These are phyloP conservation scores for Clathrospora elynae DNA, from an alignment of 2,329 filamentous ascomycete species.

Conservation along the genomic window DNA sequence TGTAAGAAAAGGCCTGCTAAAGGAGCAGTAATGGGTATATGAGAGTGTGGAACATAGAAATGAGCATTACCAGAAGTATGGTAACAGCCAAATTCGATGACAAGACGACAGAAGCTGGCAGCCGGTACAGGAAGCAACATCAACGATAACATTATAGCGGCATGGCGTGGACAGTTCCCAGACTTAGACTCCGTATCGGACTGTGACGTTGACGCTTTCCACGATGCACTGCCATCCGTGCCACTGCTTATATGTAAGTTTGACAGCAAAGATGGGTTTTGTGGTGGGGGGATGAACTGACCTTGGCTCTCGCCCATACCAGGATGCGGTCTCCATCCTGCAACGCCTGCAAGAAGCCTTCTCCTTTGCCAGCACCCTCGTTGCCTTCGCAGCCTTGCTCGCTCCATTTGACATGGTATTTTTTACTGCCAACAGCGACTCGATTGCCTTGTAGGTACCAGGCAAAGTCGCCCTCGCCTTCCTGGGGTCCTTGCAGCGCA, in stretches of 20 bases:
- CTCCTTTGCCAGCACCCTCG: slow-evolving; percentile 33
- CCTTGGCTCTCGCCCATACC: slow-evolving; percentile 44
- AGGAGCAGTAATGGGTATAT: too few species aligned
- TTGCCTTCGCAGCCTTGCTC: slow-evolving; percentile 18
- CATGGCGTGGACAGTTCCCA: too few species aligned
- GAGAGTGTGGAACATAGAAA: too few species aligned
- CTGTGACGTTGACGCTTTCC: slow-evolving; percentile 22
- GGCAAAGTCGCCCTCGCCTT: slow-evolving; percentile 28
- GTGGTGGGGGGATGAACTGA: too few species aligned
- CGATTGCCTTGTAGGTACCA: slow-evolving; percentile 45
- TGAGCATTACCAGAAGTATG: too few species aligned
- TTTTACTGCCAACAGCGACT: slow-evolving; percentile 20
- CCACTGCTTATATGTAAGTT: slow-evolving; percentile 26
- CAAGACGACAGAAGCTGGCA: too few species aligned
- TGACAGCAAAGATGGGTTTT: too few species aligned
- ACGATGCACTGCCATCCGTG: slow-evolving; percentile 40
- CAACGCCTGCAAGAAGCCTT: slow-evolving; percentile 35
- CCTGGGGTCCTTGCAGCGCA: slow-evolving; percentile 28
- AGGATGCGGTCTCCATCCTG: slow-evolving; percentile 34
- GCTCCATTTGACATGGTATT: slow-evolving; percentile 32
- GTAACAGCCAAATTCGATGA: too few species aligned
- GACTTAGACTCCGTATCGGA: slow-evolving; percentile 29
- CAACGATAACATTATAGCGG: too few species aligned
- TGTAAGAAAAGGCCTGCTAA: too few species aligned
- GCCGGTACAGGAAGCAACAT: too few species aligned